Conservation (phyloP, 257 asterid species). For the Solanum rostratum region DNA sequence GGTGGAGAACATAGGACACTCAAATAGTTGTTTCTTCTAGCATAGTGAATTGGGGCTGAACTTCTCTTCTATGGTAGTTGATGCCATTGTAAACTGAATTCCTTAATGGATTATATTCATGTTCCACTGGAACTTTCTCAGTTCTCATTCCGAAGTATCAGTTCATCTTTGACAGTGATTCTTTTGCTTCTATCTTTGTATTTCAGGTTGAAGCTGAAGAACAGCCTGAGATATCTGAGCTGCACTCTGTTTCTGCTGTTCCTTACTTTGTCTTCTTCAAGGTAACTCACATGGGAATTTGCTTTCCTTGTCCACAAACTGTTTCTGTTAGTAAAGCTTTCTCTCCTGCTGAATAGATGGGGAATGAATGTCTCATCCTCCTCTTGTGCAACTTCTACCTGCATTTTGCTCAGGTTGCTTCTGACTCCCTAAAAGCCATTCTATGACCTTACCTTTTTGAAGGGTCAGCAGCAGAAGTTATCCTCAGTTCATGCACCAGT, state of each 20-base stretch:
- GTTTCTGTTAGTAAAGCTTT: not conserved
- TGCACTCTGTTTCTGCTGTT: conserved; percentile 75
- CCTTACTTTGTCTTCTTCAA: conserved; percentile 86
- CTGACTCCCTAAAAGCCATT: not conserved
- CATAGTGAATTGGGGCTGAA: not conserved
- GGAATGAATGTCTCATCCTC: not conserved
- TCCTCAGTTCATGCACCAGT: not conserved
- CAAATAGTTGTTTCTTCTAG: not conserved
- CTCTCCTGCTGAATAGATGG: not conserved
- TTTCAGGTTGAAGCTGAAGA: conserved; percentile 96
- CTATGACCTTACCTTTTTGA: not conserved
- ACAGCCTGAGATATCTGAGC: conserved; percentile 90
- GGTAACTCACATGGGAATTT: conserved; percentile 27
- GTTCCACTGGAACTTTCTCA: not conserved
- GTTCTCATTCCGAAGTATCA: not conserved
- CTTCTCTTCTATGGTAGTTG: not conserved
- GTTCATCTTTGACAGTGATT: not conserved
- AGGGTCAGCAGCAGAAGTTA: not conserved
- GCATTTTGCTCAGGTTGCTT: not conserved
- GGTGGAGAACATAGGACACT: not conserved
- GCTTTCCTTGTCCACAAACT: not conserved
- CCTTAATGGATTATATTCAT: not conserved
- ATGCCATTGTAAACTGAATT: not conserved
- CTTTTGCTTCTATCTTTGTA: not conserved
- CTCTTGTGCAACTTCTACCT: not conserved